phyloP scores from a whole-genome alignment of 2,329 filamentous ascomycete genomes.

The Emergomyces pasteurianus region DNA sequence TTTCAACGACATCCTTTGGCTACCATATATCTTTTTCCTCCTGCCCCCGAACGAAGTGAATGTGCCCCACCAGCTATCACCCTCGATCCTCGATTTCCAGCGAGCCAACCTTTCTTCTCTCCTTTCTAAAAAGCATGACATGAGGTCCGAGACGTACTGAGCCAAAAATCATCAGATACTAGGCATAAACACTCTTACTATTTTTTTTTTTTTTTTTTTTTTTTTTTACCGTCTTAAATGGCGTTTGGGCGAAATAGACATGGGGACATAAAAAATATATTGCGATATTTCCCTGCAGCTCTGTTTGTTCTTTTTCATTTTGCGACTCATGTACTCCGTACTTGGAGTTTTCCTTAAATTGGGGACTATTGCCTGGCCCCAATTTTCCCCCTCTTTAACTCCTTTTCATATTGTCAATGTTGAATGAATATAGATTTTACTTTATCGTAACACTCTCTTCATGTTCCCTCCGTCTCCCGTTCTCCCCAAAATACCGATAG shows the following conservation, averaged over 20 bases:
- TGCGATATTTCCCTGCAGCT: neutral
- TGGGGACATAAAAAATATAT: neutral
- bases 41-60: neutral
- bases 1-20: constrained; percentile 6
- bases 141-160: neutral
- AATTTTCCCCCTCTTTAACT: neutral
- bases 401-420: neutral
- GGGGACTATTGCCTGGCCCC: neutral
- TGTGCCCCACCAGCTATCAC: neutral
- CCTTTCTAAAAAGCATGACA: neutral
- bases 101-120: neutral
- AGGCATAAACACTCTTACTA: neutral
- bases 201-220: too few species aligned
- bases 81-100: neutral
- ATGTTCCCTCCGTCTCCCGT: too few species aligned
- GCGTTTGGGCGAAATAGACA: neutral
- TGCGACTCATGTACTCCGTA: too few species aligned
- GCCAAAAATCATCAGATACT: neutral
- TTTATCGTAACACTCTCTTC: too few species aligned
- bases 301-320: neutral
- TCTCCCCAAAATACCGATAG: too few species aligned
- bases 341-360: neutral
- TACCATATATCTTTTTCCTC: constrained; percentile 6
- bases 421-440: neutral
- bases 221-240: neutral